Evolutionary conservation across 148 eudicot species (phyloP).

Genomic region (Rhododendron ovatum): DNA sequence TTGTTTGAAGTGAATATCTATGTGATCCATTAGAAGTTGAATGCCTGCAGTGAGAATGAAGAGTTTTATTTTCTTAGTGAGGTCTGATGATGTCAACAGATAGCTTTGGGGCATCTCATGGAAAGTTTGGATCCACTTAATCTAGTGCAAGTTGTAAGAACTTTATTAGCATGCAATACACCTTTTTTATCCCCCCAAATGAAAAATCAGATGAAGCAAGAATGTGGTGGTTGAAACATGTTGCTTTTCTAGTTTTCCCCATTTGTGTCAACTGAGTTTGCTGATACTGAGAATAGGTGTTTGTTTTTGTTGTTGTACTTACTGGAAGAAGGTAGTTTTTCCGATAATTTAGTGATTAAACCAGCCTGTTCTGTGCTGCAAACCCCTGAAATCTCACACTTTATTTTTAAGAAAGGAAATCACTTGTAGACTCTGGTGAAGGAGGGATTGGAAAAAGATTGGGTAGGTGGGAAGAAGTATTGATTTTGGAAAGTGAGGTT

Average conservation of each 20-base stretch:
- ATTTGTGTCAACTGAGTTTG: background rate
- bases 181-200: background rate
- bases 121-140: background rate
- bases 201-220: background rate
- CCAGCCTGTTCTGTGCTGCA: background rate
- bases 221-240: background rate
- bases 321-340: background rate
- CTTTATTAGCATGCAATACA: background rate
- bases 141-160: background rate
- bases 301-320: background rate
- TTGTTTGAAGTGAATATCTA: background rate
- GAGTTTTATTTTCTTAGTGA: background rate
- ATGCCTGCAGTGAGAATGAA: background rate
- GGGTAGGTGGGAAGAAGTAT: background rate
- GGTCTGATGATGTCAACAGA: background rate
- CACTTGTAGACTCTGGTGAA: background rate
- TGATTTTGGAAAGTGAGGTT: background rate
- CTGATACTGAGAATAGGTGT: background rate
- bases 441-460: background rate
- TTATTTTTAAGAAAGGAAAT: background rate
- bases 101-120: background rate
- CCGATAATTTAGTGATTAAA: background rate
- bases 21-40: background rate
- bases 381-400: background rate
- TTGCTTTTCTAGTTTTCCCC: background rate